phyloP scores from a whole-genome alignment of 129 eudicot genomes.

The Flaveria bidentis region DNA sequence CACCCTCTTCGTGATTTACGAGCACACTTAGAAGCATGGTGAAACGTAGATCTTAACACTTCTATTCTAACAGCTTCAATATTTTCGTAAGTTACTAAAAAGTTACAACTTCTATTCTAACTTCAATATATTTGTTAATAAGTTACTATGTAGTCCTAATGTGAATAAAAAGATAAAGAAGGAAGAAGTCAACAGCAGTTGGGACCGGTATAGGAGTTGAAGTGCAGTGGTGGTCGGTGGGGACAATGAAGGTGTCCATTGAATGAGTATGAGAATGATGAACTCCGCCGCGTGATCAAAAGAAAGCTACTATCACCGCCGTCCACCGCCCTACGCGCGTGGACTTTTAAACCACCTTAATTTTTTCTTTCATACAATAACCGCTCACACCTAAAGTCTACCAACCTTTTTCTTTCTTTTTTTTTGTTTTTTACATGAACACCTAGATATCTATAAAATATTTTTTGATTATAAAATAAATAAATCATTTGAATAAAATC shows the following conservation, averaged over 20 bases:
- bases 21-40: too few relatives aligned
- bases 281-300: conserved; percentile 11
- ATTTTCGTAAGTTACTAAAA: too few relatives aligned
- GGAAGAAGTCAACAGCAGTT: conserved; percentile 17
- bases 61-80: too few relatives aligned
- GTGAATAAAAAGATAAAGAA: neutral
- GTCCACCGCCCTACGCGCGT: conserved; percentile 18
- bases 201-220: conserved; percentile 4
- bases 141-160: neutral
- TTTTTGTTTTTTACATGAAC: too few relatives aligned
- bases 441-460: too few relatives aligned
- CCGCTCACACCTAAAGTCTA: neutral
- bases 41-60: too few relatives aligned
- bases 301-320: conserved; percentile 17
- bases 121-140: neutral
- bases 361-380: neutral
- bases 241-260: conserved; percentile 1
- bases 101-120: too few relatives aligned
- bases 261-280: conserved; percentile 21
- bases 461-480: too few relatives aligned
- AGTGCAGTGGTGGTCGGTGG: conserved; percentile 17
- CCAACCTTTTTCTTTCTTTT: too few relatives aligned
- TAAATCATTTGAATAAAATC: too few relatives aligned
- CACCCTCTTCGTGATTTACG: too few relatives aligned
- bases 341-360: conserved; percentile 8